A percentile compares a stretch with the other conserved stretches of the same genome.
Evolutionary conservation across 1,284 basidiomycete genomes (phyloP).

Genomic region (Ustilago loliicola): DNA sequence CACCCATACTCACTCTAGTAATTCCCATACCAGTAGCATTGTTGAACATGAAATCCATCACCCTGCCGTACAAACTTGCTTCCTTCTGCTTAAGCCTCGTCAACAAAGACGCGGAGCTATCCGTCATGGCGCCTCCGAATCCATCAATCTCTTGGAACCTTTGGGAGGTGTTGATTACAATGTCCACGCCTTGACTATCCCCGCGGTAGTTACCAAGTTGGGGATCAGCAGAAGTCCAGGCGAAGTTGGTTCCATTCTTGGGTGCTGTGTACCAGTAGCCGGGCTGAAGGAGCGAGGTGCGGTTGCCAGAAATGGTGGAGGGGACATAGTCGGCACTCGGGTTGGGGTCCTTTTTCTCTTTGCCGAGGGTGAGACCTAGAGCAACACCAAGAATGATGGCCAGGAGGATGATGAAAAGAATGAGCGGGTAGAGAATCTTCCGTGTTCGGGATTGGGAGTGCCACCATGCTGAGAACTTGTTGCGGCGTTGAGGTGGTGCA

Average conservation of each 20-base stretch:
- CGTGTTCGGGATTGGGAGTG: not conserved
- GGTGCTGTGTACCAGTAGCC: constrained; percentile 43
- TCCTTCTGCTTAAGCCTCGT: constrained; percentile 39
- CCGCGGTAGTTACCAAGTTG: constrained; percentile 25
- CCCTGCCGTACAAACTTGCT: constrained; percentile 30
- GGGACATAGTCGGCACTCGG: constrained; percentile 37
- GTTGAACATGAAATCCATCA: constrained; percentile 58
- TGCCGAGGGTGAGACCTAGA: constrained; percentile 34
- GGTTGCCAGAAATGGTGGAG: constrained; percentile 21
- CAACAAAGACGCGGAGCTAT: constrained; percentile 51
- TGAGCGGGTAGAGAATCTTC: constrained; percentile 25
- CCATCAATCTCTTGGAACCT: constrained; percentile 50
- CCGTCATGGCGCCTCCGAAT: constrained; percentile 57
- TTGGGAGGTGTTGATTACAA: constrained; percentile 45
- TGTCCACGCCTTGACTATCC: constrained; percentile 50
- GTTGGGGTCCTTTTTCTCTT: constrained; percentile 22
- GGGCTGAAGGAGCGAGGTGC: constrained; percentile 26
- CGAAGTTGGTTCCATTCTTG: constrained; percentile 39
- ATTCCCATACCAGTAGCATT: constrained; percentile 50
- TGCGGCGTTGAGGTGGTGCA: not conserved
- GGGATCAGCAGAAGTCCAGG: constrained; percentile 37
- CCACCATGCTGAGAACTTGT: constrained; percentile 25
- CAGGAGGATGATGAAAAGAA: constrained; percentile 16
- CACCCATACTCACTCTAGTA: constrained; percentile 52
- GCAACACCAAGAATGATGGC: constrained; percentile 37